Conservation (phyloP, 768 basidiomycete species). For the Polyporus arcularius region DNA sequence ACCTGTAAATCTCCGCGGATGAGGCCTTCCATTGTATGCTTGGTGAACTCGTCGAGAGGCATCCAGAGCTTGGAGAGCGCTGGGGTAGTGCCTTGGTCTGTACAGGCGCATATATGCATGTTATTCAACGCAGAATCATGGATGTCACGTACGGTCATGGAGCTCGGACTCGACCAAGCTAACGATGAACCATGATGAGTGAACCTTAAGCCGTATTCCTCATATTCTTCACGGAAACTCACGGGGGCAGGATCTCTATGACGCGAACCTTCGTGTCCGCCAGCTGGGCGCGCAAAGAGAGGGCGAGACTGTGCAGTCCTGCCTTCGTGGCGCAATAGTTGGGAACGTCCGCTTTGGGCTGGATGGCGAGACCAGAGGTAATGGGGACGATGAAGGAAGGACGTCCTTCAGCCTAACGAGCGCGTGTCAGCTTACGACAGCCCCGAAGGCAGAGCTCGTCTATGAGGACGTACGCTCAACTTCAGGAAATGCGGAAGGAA, state of each 20-base stretch:
- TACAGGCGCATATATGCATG: not conserved
- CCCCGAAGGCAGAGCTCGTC: not conserved
- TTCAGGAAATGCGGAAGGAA: constrained; percentile 57
- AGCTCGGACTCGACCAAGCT: constrained; percentile 64
- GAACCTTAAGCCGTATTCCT: not conserved
- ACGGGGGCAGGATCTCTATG: constrained; percentile 62
- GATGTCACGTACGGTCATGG: constrained; percentile 48
- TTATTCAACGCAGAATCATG: too few species aligned
- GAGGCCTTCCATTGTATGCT: constrained; percentile 40
- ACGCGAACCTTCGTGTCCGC: constrained; percentile 52
- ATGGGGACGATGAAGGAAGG: constrained; percentile 53
- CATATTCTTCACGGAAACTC: constrained; percentile 21
- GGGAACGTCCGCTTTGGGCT: constrained; percentile 42
- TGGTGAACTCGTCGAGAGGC: constrained; percentile 50
- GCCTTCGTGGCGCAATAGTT: constrained; percentile 63
- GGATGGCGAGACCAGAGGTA: constrained; percentile 52
- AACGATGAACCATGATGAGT: not conserved
- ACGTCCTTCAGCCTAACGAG: constrained; percentile 41
- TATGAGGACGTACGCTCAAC: constrained; percentile 43
- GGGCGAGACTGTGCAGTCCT: constrained; percentile 52
- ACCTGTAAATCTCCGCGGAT: constrained; percentile 35
- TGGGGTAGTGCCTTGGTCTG: constrained; percentile 55
- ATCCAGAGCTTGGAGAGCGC: constrained; percentile 55
- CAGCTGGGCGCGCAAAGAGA: constrained; percentile 49
- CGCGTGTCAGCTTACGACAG: not conserved